Evolutionary conservation across 2,329 filamentous ascomycete genomes (phyloP).

Genomic region (Metarhizium anisopliae): DNA sequence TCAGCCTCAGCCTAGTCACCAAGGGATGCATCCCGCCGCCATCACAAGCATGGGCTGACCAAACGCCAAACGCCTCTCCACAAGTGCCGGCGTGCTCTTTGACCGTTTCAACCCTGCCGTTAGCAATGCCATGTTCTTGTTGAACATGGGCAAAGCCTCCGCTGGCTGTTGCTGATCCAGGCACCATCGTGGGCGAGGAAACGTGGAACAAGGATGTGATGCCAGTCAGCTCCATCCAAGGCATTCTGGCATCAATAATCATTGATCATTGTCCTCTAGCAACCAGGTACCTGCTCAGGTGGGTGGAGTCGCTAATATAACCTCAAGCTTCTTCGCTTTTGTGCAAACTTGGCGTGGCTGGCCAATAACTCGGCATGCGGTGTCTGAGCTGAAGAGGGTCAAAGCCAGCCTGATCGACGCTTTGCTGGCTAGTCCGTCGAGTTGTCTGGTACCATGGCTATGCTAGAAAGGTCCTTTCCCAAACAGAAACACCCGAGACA

Average conservation of each 20-base stretch:
- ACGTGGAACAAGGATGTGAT: no score
- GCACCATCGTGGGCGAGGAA: no score
- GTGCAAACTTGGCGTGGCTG: not conserved
- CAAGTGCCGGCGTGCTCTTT: not conserved
- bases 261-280: no score
- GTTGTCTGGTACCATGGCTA: no score
- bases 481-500: no score
- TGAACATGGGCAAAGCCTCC: not conserved
- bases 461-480: no score
- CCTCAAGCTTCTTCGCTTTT: not conserved
- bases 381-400: not conserved
- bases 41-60: not conserved
- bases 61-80: not conserved
- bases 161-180: not conserved
- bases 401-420: not conserved
- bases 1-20: not conserved
- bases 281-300: not conserved
- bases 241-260: no score
- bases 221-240: no score
- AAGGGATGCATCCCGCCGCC: not conserved
- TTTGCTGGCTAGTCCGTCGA: no score
- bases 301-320: conserved; percentile 2
- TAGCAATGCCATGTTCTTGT: not conserved
- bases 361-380: not conserved
- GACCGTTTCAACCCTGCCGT: not conserved